These are phyloP conservation scores for Exutisphaerella laricina DNA, from an alignment of 2,329 filamentous ascomycete species.

Conservation along the genomic window DNA sequence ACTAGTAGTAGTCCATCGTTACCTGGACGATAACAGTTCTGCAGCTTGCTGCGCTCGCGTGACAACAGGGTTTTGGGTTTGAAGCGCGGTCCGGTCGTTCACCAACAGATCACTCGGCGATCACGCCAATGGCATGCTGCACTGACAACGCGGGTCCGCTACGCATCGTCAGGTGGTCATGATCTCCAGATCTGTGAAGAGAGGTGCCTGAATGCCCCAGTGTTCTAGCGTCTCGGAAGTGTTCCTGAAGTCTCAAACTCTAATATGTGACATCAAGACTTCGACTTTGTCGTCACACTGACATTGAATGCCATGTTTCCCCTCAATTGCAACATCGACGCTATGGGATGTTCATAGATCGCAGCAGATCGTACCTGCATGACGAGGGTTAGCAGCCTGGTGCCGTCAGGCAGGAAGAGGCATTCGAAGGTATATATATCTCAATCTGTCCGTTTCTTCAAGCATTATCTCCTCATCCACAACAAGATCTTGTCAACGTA, in stretches of 20 bases:
- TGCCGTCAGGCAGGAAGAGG: not conserved
- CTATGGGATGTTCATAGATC: not conserved
- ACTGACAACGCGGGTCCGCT: too few species aligned
- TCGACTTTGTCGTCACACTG: conserved; percentile 1
- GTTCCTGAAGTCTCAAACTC: not conserved
- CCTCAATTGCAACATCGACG: not conserved
- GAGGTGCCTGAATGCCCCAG: not conserved
- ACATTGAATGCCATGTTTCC: not conserved
- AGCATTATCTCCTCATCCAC: conserved; percentile 3
- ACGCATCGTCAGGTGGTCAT: not conserved
- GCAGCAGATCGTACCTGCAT: conserved; percentile 1
- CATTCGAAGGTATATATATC: not conserved
- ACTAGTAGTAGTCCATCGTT: too few species aligned
- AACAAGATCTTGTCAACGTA: not conserved
- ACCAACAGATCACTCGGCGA: too few species aligned
- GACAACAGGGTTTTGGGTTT: too few species aligned
- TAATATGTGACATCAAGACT: conserved; percentile 2
- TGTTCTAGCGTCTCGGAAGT: conserved; percentile 1
- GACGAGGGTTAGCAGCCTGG: not conserved
- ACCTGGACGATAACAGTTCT: too few species aligned
- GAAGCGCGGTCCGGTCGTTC: too few species aligned
- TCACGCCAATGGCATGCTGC: too few species aligned
- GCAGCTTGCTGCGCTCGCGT: too few species aligned
- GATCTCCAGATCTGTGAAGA: not conserved
- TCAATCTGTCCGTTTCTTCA: not conserved